phyloP scores from a whole-genome alignment of 2,329 filamentous ascomycete genomes.

The Trichoderma brevicompactum region DNA sequence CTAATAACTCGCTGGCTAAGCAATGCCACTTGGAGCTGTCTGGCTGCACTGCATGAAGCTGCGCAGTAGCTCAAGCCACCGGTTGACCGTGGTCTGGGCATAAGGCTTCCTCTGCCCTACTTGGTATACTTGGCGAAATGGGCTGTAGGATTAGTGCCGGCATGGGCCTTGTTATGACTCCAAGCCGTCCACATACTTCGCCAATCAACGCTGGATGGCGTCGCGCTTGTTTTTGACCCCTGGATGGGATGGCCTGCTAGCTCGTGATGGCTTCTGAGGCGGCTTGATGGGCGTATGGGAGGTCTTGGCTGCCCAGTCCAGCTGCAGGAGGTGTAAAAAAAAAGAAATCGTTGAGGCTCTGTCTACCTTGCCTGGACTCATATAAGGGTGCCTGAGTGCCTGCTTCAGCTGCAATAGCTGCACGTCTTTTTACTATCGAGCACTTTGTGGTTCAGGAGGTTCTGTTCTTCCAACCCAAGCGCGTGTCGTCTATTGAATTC shows the following conservation, averaged over 20 bases:
- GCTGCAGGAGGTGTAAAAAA: not conserved
- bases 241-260: conserved; percentile 10
- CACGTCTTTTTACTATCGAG: not conserved
- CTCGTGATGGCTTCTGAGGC: conserved; percentile 23
- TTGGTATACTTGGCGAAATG: conserved; percentile 16
- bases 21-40: conserved; percentile 3
- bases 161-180: conserved; percentile 17
- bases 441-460: not conserved
- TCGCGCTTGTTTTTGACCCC: conserved; percentile 13
- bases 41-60: conserved; percentile 3
- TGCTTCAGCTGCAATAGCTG: not conserved
- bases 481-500: not conserved
- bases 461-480: not conserved
- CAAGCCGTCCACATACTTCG: not conserved
- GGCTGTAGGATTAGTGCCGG: conserved; percentile 26
- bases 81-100: not conserved
- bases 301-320: not conserved
- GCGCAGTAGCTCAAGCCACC: conserved; percentile 10
- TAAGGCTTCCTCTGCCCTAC: not conserved
- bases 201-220: conserved; percentile 15
- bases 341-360: conserved; percentile 9
- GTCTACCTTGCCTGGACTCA: not conserved
- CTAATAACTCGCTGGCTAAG: conserved; percentile 2
- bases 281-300: not conserved
- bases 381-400: conserved; percentile 7